These are phyloP conservation scores for Protomyces arabidopsidicola DNA, from an alignment of 1,139 yeast species.

Conservation along the genomic window DNA sequence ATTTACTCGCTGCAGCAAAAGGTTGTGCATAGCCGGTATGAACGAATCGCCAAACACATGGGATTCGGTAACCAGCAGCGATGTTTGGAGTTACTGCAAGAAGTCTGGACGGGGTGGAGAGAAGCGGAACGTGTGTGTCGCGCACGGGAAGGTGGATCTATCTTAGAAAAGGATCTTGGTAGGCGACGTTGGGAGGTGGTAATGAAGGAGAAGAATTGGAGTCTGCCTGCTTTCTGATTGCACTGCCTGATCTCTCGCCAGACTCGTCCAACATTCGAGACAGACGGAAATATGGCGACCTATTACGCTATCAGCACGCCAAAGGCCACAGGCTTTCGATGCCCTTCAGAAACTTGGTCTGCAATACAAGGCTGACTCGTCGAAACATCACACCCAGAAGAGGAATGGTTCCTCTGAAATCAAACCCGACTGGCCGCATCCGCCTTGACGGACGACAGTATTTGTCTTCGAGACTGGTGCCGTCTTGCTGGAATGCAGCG, in stretches of 20 bases:
- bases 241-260: background rate
- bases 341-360: constrained; percentile 49
- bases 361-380: constrained; percentile 47
- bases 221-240: background rate
- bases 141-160: constrained; percentile 4
- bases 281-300: background rate
- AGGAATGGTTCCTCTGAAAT: constrained; percentile 52
- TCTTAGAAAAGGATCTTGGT: constrained; percentile 18
- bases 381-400: constrained; percentile 44
- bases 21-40: constrained; percentile 10
- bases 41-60: constrained; percentile 12
- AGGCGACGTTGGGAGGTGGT: constrained; percentile 21
- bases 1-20: constrained; percentile 12
- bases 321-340: constrained; percentile 51
- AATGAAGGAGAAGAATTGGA: background rate
- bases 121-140: constrained; percentile 23
- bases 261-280: background rate
- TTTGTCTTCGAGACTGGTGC: constrained; percentile 56
- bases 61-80: constrained; percentile 22
- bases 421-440: constrained; percentile 51
- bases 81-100: constrained; percentile 17
- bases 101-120: constrained; percentile 23
- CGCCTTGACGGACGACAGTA: constrained; percentile 49
- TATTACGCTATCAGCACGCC: constrained; percentile 43
- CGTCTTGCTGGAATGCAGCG: constrained; percentile 54